phyloP scores from a whole-genome alignment of 2,329 filamentous ascomycete species.

The Cordyceps farinosa region DNA sequence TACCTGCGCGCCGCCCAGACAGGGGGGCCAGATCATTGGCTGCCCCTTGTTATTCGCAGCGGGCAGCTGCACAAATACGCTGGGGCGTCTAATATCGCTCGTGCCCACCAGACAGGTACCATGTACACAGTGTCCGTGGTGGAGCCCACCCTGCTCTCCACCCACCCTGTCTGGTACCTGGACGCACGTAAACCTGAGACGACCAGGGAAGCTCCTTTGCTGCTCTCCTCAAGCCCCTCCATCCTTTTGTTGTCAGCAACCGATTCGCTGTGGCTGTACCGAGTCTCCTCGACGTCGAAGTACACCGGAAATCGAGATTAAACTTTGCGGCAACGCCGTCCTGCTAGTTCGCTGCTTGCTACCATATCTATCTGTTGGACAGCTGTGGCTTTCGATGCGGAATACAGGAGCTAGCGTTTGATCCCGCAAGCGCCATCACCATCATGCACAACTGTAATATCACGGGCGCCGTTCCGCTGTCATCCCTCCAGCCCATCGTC shows the following conservation, averaged over 20 bases:
- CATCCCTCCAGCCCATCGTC: not conserved
- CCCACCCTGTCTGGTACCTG: not conserved
- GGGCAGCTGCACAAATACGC: not conserved
- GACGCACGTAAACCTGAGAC: conserved; percentile 10
- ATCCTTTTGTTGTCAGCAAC: not conserved
- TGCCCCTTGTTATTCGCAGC: not conserved
- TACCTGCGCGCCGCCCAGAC: not conserved
- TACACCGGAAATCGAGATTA: not conserved
- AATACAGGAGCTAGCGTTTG: not conserved
- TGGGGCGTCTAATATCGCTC: conserved; percentile 14
- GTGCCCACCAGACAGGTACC: conserved; percentile 14
- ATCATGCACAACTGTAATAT: not conserved
- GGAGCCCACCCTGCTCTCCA: not conserved
- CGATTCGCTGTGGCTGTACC: not conserved
- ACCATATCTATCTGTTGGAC: no score
- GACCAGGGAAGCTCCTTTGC: not conserved
- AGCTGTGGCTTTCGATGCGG: not conserved
- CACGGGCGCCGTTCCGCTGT: not conserved
- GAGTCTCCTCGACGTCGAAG: not conserved
- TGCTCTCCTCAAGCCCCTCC: not conserved
- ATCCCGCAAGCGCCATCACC: not conserved
- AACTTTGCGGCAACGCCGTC: not conserved
- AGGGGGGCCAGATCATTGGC: conserved; percentile 13
- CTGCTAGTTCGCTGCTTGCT: not conserved
- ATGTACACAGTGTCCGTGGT: conserved; percentile 16